Percentiles rank a stretch among this genome's conserved stretches.
Evolutionary conservation across 2,329 filamentous ascomycete species (phyloP).

Genomic region (Periconia sp.): DNA sequence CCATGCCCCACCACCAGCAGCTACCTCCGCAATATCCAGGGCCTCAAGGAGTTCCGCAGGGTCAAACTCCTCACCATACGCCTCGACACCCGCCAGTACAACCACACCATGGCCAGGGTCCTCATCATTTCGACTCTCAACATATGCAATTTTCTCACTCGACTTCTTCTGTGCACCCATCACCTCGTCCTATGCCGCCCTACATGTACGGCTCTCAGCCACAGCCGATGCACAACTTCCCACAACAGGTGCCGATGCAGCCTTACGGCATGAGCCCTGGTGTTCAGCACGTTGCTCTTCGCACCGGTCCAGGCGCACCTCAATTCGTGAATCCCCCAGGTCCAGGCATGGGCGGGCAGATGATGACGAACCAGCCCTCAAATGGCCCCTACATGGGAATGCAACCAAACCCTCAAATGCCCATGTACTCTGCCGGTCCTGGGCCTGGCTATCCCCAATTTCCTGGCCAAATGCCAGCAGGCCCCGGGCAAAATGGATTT

Average conservation of each 20-base stretch:
- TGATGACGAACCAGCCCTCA: conserved; percentile 82
- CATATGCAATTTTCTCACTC: conserved; percentile 87
- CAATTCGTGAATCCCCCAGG: conserved; percentile 76
- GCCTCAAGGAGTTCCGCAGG: conserved; percentile 69
- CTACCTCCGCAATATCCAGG: conserved; percentile 81
- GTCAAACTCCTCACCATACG: conserved; percentile 76
- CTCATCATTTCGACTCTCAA: conserved; percentile 79
- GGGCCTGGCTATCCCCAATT: conserved; percentile 73
- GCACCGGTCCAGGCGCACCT: conserved; percentile 73
- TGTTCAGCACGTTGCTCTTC: conserved; percentile 72
- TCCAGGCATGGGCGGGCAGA: conserved; percentile 70
- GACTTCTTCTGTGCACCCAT: conserved; percentile 79
- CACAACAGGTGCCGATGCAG: conserved; percentile 67
- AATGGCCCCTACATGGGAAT: conserved; percentile 73
- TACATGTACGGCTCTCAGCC: conserved; percentile 72
- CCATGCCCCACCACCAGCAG: conserved; percentile 82
- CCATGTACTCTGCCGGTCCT: conserved; percentile 75
- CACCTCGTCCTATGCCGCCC: conserved; percentile 75
- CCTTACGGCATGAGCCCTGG: conserved; percentile 73
- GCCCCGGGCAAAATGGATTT: conserved; percentile 75
- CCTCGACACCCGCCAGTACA: conserved; percentile 78
- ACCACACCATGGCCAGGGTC: conserved; percentile 72
- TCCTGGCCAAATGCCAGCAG: conserved; percentile 52
- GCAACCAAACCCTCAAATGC: conserved; percentile 74
- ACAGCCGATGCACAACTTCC: conserved; percentile 55